Evolutionary conservation across 495 filamentous ascomycete species (phyloP), one percentile per base, ranked within the genome.

Genomic region (Glutinoglossum americanum): DNA sequence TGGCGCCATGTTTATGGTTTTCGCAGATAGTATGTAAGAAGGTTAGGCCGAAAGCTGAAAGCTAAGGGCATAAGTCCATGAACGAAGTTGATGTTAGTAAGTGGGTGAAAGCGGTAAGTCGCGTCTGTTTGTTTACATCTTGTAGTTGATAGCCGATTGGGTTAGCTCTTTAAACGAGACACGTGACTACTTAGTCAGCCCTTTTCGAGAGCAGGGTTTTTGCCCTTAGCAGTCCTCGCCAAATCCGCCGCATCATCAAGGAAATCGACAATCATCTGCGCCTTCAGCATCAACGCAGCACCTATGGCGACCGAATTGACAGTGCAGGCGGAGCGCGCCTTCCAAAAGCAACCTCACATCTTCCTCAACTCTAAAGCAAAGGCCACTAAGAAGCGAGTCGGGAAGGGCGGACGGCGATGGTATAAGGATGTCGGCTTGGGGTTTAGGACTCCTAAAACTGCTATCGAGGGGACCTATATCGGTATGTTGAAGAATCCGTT

Each of bases 301-400:
- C 84, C 74, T 75, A 95, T 94, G 89, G 89, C 89, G 70, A 95
- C 89, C 77, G 89, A 94, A 81, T 80, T 95, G 74, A 94, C 84
- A 72, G 89, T 95, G 72, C 89, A 94, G 80, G 88, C 85, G 69
- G 89, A 95, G 83, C 87, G 89, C 74, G 89, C 89, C 77, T 95
- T 82, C 83, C 89, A 94, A 73, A 95, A 95, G 81, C 89, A 98
- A 81, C 93, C 92, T 68, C 93, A 99, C 75, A 94, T 99, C 80
- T 97, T 96, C 85, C 80, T 84, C 69, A 94, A 94, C 80, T 72
- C 77, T 66, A 96, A 95, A 81, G 70, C 74, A 64, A 80, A 83
- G 74, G 83, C 85, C 72, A 72, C 81, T 63, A 96, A 94, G 81
- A 80, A 81, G 70, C 82, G 82, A 70, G 72, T 76, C 64, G 88